Percentiles rank a stretch among this genome's conserved stretches.
Evolutionary conservation across 1,139 yeast genomes (phyloP).

Genomic region (Blastobotrys raffinosifermentans): DNA sequence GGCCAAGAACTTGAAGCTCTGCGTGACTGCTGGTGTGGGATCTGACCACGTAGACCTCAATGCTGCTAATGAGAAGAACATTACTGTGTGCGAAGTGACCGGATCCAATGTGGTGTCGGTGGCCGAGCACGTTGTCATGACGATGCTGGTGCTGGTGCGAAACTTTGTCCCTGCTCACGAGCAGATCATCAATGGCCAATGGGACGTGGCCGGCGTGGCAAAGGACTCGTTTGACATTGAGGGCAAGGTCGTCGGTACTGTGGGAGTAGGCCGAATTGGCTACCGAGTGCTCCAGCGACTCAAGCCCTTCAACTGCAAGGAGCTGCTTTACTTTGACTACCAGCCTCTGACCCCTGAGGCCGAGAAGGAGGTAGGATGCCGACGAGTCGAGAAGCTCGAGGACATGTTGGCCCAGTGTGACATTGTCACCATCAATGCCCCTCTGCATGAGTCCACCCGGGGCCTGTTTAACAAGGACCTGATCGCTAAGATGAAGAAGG

Average conservation of each 20-base stretch:
- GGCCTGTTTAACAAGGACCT: conserved; percentile 65
- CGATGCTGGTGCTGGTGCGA: conserved; percentile 63
- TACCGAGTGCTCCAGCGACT: conserved; percentile 68
- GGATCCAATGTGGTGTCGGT: conserved; percentile 78
- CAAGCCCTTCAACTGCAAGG: conserved; percentile 68
- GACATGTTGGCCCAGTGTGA: conserved; percentile 67
- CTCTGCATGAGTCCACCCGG: conserved; percentile 63
- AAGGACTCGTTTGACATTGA: conserved; percentile 71
- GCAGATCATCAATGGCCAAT: conserved; percentile 52
- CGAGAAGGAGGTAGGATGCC: conserved; percentile 50
- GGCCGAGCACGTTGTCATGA: conserved; percentile 77
- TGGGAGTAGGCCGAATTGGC: conserved; percentile 82
- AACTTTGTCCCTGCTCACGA: conserved; percentile 77
- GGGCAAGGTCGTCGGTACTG: conserved; percentile 69
- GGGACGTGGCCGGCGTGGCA: conserved; percentile 79
- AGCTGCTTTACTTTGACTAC: conserved; percentile 69
- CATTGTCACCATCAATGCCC: conserved; percentile 72
- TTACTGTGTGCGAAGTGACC: conserved; percentile 73
- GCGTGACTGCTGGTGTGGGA: conserved; percentile 81
- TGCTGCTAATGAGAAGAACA: conserved; percentile 59
- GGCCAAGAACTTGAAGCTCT: conserved; percentile 67
- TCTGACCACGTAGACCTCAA: conserved; percentile 73
- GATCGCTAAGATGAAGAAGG: conserved; percentile 67
- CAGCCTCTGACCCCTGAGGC: conserved; percentile 59
- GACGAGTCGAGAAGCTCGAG: conserved; percentile 58